Evolutionary conservation across 306 rosid species (phyloP).

Genomic region (Citrullus amarus): DNA sequence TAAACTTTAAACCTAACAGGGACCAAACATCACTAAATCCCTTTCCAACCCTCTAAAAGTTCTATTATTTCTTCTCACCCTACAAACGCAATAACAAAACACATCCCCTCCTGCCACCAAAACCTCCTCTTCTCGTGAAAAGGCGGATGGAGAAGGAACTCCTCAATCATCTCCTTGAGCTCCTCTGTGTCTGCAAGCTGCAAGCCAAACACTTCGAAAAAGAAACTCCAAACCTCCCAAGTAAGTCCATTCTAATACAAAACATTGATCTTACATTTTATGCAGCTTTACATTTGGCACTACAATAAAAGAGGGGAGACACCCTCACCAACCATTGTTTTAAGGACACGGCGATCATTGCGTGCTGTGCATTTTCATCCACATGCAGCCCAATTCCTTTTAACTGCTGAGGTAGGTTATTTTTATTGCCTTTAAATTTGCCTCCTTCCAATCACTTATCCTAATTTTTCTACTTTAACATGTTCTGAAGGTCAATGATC

Average conservation of each 20-base stretch:
- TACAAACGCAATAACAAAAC: background rate
- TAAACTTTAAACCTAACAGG: background rate
- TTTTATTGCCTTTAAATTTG: conserved; percentile 5
- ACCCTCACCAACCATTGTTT: conserved; percentile 68
- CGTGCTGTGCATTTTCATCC: conserved; percentile 99
- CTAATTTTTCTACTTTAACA: conserved; percentile 2
- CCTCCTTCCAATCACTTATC: conserved; percentile 6
- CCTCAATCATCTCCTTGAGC: background rate
- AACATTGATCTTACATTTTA: conserved; percentile 11
- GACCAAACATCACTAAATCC: background rate
- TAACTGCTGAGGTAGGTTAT: conserved; percentile 76
- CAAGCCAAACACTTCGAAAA: background rate
- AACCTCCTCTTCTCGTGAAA: background rate
- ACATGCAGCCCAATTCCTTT: conserved; percentile 77
- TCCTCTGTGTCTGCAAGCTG: background rate
- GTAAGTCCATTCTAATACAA: conserved; percentile 2
- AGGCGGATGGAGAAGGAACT: background rate
- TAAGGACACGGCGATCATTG: conserved; percentile 80
- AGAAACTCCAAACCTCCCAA: too few relatives aligned
- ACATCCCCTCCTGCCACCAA: background rate
- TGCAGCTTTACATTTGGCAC: conserved; percentile 88
- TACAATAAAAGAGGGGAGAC: conserved; percentile 66
- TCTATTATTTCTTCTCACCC: background rate
- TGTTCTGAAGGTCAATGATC: conserved; percentile 76
- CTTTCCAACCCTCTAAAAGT: background rate